A percentile compares a stretch with the other conserved stretches of the same genome.
These are phyloP conservation scores for Fusarium multiceps DNA, from an alignment of 2,329 filamentous ascomycete species.

Conservation along the genomic window DNA sequence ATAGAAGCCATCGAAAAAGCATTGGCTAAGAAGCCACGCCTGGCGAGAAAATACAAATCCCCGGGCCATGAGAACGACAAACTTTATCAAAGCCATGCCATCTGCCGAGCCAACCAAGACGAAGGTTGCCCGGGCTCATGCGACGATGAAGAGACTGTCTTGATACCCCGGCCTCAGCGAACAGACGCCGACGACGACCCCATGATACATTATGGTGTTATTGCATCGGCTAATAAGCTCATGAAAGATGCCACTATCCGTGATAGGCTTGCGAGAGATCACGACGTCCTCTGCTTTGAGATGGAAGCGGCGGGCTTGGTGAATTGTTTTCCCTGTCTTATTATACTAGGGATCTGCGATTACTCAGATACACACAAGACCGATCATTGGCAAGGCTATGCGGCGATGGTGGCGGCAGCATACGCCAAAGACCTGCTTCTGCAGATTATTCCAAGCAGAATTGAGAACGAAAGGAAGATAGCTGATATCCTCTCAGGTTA, in stretches of 20 bases:
- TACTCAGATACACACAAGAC: background rate
- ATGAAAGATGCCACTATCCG: background rate
- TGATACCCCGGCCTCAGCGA: rapidly evolving
- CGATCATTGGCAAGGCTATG: background rate
- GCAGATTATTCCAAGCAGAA: rapidly evolving
- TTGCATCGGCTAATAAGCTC: conserved; percentile 23
- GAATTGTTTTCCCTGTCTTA: background rate
- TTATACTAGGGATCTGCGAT: background rate
- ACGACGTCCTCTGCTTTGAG: conserved; percentile 3
- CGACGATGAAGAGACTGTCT: rapidly evolving
- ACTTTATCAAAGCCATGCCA: background rate
- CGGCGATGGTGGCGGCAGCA: rapidly evolving
- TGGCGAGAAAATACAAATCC: too few species aligned
- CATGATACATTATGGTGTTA: conserved; percentile 29
- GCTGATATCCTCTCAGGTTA: rapidly evolving
- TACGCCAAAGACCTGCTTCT: background rate
- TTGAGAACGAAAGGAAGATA: background rate
- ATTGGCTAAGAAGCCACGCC: background rate
- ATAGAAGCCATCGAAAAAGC: too few species aligned
- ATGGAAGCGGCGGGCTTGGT: background rate
- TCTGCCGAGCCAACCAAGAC: too few species aligned
- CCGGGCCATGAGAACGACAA: background rate
- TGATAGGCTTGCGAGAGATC: background rate
- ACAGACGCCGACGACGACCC: background rate
- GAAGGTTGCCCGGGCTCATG: too few species aligned